A percentile compares a stretch with the other conserved stretches of the same genome.
Evolutionary conservation across 2,329 filamentous ascomycete genomes (phyloP).

Genomic region (Alternaria hordeiaustralica): DNA sequence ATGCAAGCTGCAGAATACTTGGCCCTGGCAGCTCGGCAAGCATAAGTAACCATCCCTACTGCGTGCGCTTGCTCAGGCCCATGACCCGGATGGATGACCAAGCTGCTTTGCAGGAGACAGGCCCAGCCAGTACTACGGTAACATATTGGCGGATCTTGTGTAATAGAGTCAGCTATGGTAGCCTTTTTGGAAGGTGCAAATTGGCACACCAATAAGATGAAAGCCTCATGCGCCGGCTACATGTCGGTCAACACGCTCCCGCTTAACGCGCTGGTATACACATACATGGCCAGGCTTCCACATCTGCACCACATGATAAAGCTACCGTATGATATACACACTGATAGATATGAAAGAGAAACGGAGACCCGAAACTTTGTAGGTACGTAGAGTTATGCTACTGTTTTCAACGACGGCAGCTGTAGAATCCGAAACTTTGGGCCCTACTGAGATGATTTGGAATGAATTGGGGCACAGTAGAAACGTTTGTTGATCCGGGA

Average conservation of each 20-base stretch:
- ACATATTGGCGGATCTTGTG: conserved; percentile 25
- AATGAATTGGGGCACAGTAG: conserved; percentile 31
- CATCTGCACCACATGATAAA: conserved; percentile 24
- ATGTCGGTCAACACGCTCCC: conserved; percentile 10
- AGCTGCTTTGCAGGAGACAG: conserved; percentile 24
- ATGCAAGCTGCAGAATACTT: conserved; percentile 31
- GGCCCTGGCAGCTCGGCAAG: conserved; percentile 29
- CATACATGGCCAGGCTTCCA: conserved; percentile 4
- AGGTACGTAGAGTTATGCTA: conserved; percentile 7
- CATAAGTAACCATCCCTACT: conserved; percentile 31
- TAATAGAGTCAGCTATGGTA: conserved; percentile 30
- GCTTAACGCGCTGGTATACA: conserved; percentile 12
- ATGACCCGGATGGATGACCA: conserved; percentile 21
- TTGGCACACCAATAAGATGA: conserved; percentile 8
- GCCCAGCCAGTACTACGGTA: conserved; percentile 16
- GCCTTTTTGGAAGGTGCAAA: conserved; percentile 3
- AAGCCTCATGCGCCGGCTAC: conserved; percentile 13
- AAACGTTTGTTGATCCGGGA: conserved; percentile 27
- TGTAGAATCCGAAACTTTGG: conserved; percentile 11
- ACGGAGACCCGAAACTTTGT: conserved; percentile 27
- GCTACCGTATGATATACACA: conserved; percentile 16
- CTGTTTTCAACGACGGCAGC: conserved; percentile 11
- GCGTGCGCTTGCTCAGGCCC: conserved; percentile 27
- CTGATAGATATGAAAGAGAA: conserved; percentile 28
- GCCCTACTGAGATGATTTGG: conserved; percentile 22